A percentile compares a stretch with the other conserved stretches of the same genome.
These are phyloP conservation scores for Drosera capensis DNA, from an alignment of 148 eudicot species.

Conservation along the genomic window DNA sequence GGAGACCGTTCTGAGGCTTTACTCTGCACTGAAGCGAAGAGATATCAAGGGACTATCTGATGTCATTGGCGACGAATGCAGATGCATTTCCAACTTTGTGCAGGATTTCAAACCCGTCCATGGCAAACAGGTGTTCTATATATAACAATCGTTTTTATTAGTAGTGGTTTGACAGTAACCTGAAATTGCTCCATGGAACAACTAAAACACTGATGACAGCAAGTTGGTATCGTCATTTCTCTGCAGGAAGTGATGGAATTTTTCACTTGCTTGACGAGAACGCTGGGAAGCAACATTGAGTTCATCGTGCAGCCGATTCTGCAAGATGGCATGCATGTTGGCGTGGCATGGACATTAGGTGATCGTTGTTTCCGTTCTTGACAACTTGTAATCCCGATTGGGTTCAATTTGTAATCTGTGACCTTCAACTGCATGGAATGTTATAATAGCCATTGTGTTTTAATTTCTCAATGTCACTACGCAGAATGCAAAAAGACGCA, in stretches of 20 bases:
- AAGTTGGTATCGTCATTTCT: no score
- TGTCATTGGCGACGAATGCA: slow-evolving; percentile 45
- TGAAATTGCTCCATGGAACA: background rate
- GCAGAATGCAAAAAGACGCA: slow-evolving; percentile 38
- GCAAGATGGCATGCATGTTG: slow-evolving; percentile 45
- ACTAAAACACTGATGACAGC: no score
- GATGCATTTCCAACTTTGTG: slow-evolving; percentile 33
- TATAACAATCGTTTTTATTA: background rate
- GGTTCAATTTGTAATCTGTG: background rate
- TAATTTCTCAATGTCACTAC: background rate
- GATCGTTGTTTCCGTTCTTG: background rate
- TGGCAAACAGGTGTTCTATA: slow-evolving; percentile 34
- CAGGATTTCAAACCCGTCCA: slow-evolving; percentile 25
- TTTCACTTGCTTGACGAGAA: slow-evolving; percentile 29
- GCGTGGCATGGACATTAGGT: slow-evolving; percentile 55
- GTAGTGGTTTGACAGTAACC: background rate
- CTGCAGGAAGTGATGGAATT: slow-evolving; percentile 47
- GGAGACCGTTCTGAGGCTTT: no score
- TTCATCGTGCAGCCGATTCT: slow-evolving; percentile 32
- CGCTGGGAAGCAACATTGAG: slow-evolving; percentile 31
- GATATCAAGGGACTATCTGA: slow-evolving; percentile 28
- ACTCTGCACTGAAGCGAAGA: no score
- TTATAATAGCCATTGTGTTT: background rate
- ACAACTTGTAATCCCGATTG: background rate
- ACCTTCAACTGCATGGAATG: background rate